A percentile compares a stretch with the other conserved stretches of the same genome.
Conservation (phyloP, 768 basidiomycete genomes). For the Dacryopinax spathularia region DNA sequence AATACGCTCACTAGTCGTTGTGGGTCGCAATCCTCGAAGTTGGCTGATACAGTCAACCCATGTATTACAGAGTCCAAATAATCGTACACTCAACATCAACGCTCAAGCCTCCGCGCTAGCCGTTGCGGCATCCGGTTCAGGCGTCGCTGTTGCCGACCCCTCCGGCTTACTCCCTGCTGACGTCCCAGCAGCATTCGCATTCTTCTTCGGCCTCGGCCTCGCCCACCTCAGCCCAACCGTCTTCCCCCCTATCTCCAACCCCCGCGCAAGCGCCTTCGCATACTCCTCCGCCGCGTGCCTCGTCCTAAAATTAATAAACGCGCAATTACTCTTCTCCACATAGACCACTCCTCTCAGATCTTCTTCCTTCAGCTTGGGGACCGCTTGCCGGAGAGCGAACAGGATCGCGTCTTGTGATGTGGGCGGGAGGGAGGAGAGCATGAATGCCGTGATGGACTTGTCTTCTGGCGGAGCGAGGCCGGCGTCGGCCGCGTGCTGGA, state of each 20-base stretch:
- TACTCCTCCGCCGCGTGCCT: constrained; percentile 72
- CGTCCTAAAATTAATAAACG: constrained; percentile 87
- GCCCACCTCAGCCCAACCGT: constrained; percentile 70
- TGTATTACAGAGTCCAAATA: too few relatives aligned
- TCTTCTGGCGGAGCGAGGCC: constrained; percentile 89
- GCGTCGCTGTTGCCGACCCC: background rate
- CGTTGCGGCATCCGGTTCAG: background rate
- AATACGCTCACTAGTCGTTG: too few relatives aligned
- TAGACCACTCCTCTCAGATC: constrained; percentile 74
- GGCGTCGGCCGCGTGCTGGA: constrained; percentile 59
- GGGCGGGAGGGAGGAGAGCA: constrained; percentile 60
- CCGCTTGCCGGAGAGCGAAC: constrained; percentile 50
- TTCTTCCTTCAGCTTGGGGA: constrained; percentile 47
- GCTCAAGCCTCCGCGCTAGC: background rate
- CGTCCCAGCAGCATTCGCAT: too few relatives aligned
- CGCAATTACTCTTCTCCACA: constrained; percentile 74
- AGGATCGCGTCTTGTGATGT: constrained; percentile 64
- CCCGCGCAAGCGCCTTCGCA: constrained; percentile 80
- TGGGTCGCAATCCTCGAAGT: too few relatives aligned
- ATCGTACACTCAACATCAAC: background rate
- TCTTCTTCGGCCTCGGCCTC: background rate
- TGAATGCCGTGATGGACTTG: constrained; percentile 67
- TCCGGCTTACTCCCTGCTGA: too few relatives aligned
- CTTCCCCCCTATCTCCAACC: constrained; percentile 72
- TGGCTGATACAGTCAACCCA: too few relatives aligned